These are phyloP conservation scores for Penicillium sp. DNA, from an alignment of 2,329 filamentous ascomycete genomes.

Conservation along the genomic window DNA sequence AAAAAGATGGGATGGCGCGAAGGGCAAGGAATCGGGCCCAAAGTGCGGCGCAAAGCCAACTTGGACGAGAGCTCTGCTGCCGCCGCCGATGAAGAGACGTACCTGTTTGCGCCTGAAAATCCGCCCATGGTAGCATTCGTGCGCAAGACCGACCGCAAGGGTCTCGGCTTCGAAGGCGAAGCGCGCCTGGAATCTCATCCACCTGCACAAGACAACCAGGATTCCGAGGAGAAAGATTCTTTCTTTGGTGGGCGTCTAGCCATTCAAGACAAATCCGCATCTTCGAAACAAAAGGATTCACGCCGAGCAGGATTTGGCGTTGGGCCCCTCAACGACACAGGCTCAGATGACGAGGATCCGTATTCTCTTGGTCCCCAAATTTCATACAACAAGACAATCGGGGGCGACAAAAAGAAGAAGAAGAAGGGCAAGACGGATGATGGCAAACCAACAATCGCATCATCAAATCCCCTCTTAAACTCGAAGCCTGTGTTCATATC, in stretches of 20 bases:
- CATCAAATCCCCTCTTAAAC: conserved; percentile 65
- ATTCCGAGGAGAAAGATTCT: conserved; percentile 33
- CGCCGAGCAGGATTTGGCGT: conserved; percentile 75
- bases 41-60: conserved; percentile 72
- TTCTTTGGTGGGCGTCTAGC: conserved; percentile 40
- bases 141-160: conserved; percentile 49
- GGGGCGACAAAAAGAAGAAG: conserved; percentile 78
- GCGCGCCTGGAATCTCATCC: conserved; percentile 31
- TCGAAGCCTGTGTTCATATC: conserved; percentile 75
- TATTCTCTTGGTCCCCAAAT: conserved; percentile 91
- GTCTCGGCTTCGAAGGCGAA: conserved; percentile 49
- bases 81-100: conserved; percentile 51
- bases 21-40: conserved; percentile 89
- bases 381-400: conserved; percentile 79
- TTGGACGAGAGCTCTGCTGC: conserved; percentile 57
- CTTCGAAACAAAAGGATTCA: conserved; percentile 56
- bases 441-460: conserved; percentile 45
- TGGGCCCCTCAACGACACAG: conserved; percentile 86
- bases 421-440: conserved; percentile 53
- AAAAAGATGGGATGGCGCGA: conserved; percentile 95
- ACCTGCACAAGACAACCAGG: conserved; percentile 3
- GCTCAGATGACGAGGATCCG: conserved; percentile 92
- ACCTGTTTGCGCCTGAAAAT: conserved; percentile 86
- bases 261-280: conserved; percentile 38
- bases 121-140: conserved; percentile 60